phyloP scores from a whole-genome alignment of 495 filamentous ascomycete genomes.

The Parachaetomium inaequale region DNA sequence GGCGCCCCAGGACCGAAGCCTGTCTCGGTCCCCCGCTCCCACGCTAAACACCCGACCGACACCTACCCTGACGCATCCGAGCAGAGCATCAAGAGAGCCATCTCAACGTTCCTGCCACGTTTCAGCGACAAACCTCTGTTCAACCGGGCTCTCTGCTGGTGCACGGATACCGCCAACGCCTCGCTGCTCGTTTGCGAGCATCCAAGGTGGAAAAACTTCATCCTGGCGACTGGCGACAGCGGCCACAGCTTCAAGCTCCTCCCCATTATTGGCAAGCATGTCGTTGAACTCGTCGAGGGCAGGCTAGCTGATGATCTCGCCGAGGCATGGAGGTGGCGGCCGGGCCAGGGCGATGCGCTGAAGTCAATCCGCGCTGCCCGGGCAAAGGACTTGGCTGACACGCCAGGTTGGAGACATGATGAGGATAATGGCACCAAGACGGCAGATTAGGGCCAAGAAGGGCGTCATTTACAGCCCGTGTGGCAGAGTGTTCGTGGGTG shows the following conservation, averaged over 20 bases:
- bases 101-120: background rate
- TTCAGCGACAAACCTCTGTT: background rate
- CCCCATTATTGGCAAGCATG: background rate
- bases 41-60: background rate
- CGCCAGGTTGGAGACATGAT: background rate
- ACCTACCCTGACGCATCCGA: conserved; percentile 1
- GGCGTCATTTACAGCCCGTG: too few species aligned
- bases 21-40: background rate
- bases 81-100: background rate
- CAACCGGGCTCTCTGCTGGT: background rate
- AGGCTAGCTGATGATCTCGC: background rate
- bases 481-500: too few species aligned
- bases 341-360: background rate
- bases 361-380: background rate
- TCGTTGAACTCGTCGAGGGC: background rate
- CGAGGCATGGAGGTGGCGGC: background rate
- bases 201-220: background rate
- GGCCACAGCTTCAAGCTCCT: background rate
- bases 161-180: background rate
- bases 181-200: background rate
- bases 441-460: too few species aligned
- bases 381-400: background rate
- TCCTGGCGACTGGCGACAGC: background rate
- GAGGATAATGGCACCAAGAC: too few species aligned
- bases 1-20: background rate